These are phyloP conservation scores for Neocallimastix lanati DNA, from an alignment of 192 early-diverging fungal species.

Conservation along the genomic window DNA sequence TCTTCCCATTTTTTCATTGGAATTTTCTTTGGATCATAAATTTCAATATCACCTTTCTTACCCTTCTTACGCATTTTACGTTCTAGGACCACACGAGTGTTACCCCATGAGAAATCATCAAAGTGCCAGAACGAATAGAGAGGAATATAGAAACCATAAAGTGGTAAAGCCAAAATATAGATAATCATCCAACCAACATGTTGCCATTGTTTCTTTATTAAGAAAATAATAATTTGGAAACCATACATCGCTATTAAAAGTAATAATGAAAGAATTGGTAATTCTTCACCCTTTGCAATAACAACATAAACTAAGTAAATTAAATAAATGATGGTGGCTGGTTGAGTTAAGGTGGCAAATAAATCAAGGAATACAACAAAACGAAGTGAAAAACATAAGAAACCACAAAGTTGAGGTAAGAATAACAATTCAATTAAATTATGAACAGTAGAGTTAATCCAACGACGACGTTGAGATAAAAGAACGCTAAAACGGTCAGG, in stretches of 20 bases:
- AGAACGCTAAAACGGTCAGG: slow-evolving; percentile 86
- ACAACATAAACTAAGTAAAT: slow-evolving; percentile 56
- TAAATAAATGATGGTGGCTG: slow-evolving; percentile 75
- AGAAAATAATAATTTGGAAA: slow-evolving; percentile 67
- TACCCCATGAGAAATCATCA: slow-evolving; percentile 99
- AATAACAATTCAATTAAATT: slow-evolving; percentile 88
- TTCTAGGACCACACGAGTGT: slow-evolving; percentile 76
- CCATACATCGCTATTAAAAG: slow-evolving; percentile 79
- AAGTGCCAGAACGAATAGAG: slow-evolving; percentile 96
- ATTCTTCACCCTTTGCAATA: slow-evolving; percentile 27
- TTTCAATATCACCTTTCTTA: slow-evolving; percentile 28
- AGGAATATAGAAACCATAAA: slow-evolving; percentile 48
- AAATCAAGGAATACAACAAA: slow-evolving; percentile 91
- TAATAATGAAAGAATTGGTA: slow-evolving; percentile 64
- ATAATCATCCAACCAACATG: slow-evolving; percentile 83
- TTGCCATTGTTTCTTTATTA: slow-evolving; percentile 75
- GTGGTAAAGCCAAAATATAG: slow-evolving; percentile 72
- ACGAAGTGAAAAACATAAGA: slow-evolving; percentile 93
- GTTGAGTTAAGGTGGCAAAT: slow-evolving; percentile 80
- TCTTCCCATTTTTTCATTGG: slow-evolving; percentile 23
- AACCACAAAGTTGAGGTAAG: slow-evolving; percentile 88
- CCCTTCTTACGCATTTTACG: slow-evolving; percentile 43
- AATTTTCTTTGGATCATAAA: slow-evolving; percentile 14
- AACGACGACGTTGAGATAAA: slow-evolving; percentile 93
- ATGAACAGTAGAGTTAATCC: slow-evolving; percentile 99